Evolutionary conservation across 164 flowering plant species (phyloP).

Genomic region (Santalum album): DNA sequence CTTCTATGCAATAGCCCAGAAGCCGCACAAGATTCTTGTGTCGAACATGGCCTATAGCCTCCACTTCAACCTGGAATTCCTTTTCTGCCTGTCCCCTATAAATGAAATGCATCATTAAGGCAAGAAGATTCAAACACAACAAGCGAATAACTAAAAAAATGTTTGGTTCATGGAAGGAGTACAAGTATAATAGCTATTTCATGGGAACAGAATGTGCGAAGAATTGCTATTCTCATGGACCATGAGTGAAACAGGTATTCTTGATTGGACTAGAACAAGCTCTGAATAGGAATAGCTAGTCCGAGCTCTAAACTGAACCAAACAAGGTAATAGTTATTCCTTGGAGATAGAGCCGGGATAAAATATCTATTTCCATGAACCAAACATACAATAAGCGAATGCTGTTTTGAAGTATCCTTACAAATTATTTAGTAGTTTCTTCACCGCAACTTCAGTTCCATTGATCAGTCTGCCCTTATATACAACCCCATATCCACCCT

Average conservation of each 20-base stretch:
- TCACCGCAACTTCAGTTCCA: constrained; percentile 85
- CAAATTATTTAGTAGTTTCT: constrained; percentile 82
- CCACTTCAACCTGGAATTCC: constrained; percentile 78
- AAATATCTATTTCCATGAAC: too few relatives aligned
- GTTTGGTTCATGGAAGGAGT: too few relatives aligned
- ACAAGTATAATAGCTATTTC: too few relatives aligned
- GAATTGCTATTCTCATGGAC: too few relatives aligned
- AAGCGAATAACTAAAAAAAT: too few relatives aligned
- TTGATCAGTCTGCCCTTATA: constrained; percentile 65
- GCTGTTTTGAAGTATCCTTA: constrained; percentile 27
- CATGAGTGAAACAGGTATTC: too few relatives aligned
- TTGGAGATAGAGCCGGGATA: too few relatives aligned
- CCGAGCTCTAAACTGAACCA: too few relatives aligned
- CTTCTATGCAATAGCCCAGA: constrained; percentile 72
- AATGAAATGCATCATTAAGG: constrained; percentile 6
- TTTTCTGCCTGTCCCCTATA: constrained; percentile 76
- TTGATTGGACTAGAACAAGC: too few relatives aligned
- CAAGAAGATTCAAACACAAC: neutral
- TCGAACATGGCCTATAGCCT: constrained; percentile 81
- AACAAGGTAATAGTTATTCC: too few relatives aligned
- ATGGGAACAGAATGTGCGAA: too few relatives aligned
- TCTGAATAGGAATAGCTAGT: too few relatives aligned
- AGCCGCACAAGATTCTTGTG: constrained; percentile 79
- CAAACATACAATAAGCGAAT: neutral
- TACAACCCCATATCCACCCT: constrained; percentile 94